Evolutionary conservation across 2,329 filamentous ascomycete species (phyloP), one percentile per base, ranked within the genome.

Genomic region (Sporothrix sp.): DNA sequence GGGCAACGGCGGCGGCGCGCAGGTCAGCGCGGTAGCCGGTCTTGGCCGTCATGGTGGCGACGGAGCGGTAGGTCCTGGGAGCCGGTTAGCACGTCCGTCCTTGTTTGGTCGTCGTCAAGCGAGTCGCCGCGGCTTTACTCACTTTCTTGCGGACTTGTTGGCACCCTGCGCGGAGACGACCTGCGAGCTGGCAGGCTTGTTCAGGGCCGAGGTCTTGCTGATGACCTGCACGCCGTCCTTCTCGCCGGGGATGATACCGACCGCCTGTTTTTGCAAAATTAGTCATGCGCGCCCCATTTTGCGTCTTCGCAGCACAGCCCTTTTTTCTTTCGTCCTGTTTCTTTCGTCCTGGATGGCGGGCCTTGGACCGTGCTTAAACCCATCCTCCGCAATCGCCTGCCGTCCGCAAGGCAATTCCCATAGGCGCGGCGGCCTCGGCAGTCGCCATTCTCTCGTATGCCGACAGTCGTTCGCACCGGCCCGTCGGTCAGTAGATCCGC

Each of bases 21-120:
- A 90, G 78, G 68, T 91, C 86, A 63, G 78, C 64, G 63, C 86
- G 87, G 84, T 97, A 98, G 66, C 83, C 80, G 68, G 79, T 78
- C 81, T 88, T 89, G 70, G 88, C 85, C 63, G 83, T 81, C 68
- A 77, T 75, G 76, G 81, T 85, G 73, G 89, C 89, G 68, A 97
- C 81, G 63, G 79, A 78, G 76, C 85, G 87, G 83, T 90, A 97
- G 74, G 85, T 84, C 80, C 88, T 93, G 59, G 46, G 35, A 16
- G 3, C 48, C 8, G 30, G 45, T 54, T 43, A 54, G 46, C 37
- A 40, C 16, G 7, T 10, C 6, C 3, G 36, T 36, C 2, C 2
- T 13, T 28, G 25, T 28, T 10, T 10, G 25, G 25, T 28, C 10
- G 25, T 10, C 6, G 25, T 28, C 10, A 10, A 28, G 5, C 25